Conservation (phyloP, 2,329 filamentous ascomycete genomes). For the Aspergillus unguis region DNA sequence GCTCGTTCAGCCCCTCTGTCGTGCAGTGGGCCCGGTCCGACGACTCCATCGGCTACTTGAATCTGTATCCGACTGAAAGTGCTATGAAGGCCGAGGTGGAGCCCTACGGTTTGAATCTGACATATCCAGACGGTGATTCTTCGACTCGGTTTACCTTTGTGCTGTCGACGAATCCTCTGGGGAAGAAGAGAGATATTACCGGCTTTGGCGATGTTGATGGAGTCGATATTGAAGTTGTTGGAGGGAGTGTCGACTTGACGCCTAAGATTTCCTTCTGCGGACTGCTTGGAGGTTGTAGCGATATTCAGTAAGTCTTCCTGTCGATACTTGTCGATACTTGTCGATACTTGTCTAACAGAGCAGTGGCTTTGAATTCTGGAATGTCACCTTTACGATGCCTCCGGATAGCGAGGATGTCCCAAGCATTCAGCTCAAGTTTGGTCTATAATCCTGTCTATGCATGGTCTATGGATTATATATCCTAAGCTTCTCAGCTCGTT, state of each 20-base stretch:
- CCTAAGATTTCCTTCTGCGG: constrained; percentile 15
- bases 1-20: constrained; percentile 58
- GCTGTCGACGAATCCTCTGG: constrained; percentile 16
- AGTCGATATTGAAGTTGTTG: constrained; percentile 12
- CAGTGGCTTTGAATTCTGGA: constrained; percentile 14
- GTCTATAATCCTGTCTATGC: too few relatives aligned
- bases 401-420: neutral
- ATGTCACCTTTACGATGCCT: constrained; percentile 10
- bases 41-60: constrained; percentile 21
- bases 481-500: too few relatives aligned
- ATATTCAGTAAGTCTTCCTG: constrained; percentile 10
- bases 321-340: too few relatives aligned
- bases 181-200: constrained; percentile 10
- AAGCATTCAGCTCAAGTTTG: constrained; percentile 3
- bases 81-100: constrained; percentile 43
- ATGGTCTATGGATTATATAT: too few relatives aligned
- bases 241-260: constrained; percentile 11
- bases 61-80: constrained; percentile 41
- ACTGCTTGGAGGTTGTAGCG: constrained; percentile 10
- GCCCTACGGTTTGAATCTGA: constrained; percentile 46
- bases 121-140: constrained; percentile 50
- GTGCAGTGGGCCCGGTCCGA: constrained; percentile 54
- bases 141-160: constrained; percentile 27
- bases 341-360: neutral
- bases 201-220: constrained; percentile 15